Evolutionary conservation across 73 alveolate species (phyloP), one percentile per base, ranked within the genome.

Genomic region (Stentor roeselii): DNA sequence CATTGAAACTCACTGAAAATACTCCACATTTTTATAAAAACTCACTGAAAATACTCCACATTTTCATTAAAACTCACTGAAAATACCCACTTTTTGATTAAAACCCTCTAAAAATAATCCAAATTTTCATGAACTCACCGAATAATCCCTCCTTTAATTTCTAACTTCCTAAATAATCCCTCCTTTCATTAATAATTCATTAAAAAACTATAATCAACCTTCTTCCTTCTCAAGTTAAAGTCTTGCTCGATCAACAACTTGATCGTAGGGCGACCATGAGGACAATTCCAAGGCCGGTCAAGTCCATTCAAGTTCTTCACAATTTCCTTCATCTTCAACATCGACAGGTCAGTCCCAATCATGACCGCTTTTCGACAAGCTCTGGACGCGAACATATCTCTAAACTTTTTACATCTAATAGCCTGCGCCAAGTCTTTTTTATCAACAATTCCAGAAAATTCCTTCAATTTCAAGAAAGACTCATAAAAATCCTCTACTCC

Each of bases 251-350:
- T 35, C 42, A 67, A 67, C 14, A 39, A 40, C 39, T 67, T 76
- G 14, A 97, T 87, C 34, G 99, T 97, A 1, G 99, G 99, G 36
- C 99, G 86, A 39, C 99, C 99, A 90, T 97, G 99, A 42, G 99
- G 99, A 77, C 99, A 97, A 90, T 96, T 96, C 99, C 99, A 97
- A 1, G 99, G 99, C 34, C 97, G 88, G 60, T 93, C 91, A 11
- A 97, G 85, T 42, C 90, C 86, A 4, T 95, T 61, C 90, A 97
- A 87, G 84, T 96, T 95, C n/a, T 83, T 59, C 4, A 96, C 92
- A 39, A 97, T 89, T 78, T 90, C 90, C 75, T 86, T 91, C 99
- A 97, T 97, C 75, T 93, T 82, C 60, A 75, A 60, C 59, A 75
- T 59, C 84, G 91, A 94, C 59, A 97, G 78, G 36, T 92, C 90